These are phyloP conservation scores for Scheffersomyces ergatensis DNA, from an alignment of 805 yeast species.

Conservation along the genomic window DNA sequence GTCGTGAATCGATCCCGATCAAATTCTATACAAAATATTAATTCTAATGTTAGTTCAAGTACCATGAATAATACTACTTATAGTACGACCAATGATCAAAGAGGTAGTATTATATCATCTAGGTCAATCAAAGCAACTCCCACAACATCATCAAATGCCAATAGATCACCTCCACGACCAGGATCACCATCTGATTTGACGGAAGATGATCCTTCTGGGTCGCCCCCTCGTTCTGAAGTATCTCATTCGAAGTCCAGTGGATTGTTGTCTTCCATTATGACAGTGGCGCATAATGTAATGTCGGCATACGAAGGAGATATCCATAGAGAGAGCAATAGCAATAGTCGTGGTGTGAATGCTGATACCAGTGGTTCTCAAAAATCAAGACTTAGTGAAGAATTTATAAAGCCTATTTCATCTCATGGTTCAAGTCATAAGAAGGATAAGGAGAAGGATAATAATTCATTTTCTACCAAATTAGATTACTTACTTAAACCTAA, in stretches of 20 bases:
- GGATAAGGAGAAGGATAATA: slow-evolving; percentile 9
- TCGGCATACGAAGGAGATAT: slow-evolving; percentile 1
- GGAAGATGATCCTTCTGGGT: no score
- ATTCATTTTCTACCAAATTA: slow-evolving; percentile 19
- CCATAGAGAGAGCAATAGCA: not conserved
- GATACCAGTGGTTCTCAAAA: not conserved
- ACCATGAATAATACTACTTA: no score
- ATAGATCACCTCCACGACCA: not conserved
- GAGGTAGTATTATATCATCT: no score
- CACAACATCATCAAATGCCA: not conserved
- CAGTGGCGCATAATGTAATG: slow-evolving; percentile 48
- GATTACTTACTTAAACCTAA: slow-evolving; percentile 22
- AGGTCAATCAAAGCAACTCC: no score
- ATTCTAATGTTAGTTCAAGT: no score
- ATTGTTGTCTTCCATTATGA: slow-evolving; percentile 40
- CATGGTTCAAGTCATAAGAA: slow-evolving; percentile 2
- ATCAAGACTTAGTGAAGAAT: not conserved
- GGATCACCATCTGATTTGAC: no score
- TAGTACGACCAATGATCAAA: no score
- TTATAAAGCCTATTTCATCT: not conserved
- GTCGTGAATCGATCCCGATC: not conserved
- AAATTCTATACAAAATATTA: not conserved
- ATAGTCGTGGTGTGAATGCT: no score
- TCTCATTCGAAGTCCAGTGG: slow-evolving; percentile 22
- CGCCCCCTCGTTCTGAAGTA: no score